Base-by-base conservation (phyloP, 179 eudicot genomes). In the Gypsophila paniculata region DNA sequence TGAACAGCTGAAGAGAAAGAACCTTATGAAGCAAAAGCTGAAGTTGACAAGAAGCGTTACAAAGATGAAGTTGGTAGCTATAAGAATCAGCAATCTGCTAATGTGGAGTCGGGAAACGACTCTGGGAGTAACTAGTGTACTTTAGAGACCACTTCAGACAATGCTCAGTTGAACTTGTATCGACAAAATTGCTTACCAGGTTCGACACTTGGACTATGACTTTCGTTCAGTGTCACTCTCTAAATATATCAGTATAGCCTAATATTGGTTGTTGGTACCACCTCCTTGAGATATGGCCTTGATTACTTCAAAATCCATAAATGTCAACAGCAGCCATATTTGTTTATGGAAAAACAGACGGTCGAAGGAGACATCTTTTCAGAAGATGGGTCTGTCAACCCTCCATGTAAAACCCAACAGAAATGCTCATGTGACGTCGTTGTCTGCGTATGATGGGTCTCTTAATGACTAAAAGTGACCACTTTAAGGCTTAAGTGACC, bases 1-100 rank as follows among this genome's bases (percentile, higher is more conserved):
- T 79, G 72, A 72, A 78, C 90, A 91, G 97, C 89, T 42, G 98
- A 91, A 70, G 97, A 93, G 79, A 93, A 88, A 80, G 92, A 82
- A 70, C 94, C 93, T 49, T 93, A 78, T 44, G 97, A 93, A 79
- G 90, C 85, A 17, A 86, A 81, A 72, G 98, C 98, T 17, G 85
- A 69, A 14, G 87, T 79, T 36, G 98, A 93, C 79, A 89, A 88
- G 75, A 83, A 85, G 69, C 88, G 98, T 10, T 93, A 93, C 79
- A 71, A 32, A 39, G 93, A 85, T 68, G 78, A 85, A 74, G 78
- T 86, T 23, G 90, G 76, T 58, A 93, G 70, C 44, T 93, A 93
- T 74, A 91, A 81, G 75, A 91, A 84, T 79, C 87, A 86, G 10
- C 93, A 83, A 68, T 25, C 86, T 22, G 64, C 75, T 49, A 76